phyloP scores from a whole-genome alignment of 1,139 yeast genomes.

The Diutina siamensis region DNA sequence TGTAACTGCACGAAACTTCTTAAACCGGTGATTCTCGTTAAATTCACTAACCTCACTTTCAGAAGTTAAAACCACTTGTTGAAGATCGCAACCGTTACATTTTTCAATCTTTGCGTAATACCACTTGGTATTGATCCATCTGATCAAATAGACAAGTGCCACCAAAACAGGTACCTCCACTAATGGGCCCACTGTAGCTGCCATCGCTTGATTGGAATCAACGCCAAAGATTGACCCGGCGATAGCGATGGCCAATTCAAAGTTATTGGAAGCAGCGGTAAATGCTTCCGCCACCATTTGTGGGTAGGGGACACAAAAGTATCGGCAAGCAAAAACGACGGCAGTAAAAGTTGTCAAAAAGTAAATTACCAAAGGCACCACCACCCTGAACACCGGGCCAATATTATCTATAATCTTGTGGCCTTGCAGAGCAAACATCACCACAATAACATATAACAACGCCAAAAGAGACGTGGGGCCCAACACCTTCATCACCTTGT shows the following conservation, averaged over 20 bases:
- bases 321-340: constrained; percentile 18
- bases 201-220: constrained; percentile 3
- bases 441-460: constrained; percentile 39
- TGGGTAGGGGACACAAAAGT: constrained; percentile 30
- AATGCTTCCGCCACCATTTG: constrained; percentile 40
- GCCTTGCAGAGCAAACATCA: constrained; percentile 46
- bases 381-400: constrained; percentile 39
- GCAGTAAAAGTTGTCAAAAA: constrained; percentile 31
- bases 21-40: background rate
- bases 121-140: background rate
- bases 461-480: constrained; percentile 44
- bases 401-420: constrained; percentile 36
- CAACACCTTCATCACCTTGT: constrained; percentile 26
- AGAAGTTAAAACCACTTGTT: background rate
- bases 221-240: background rate
- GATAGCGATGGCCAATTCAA: constrained; percentile 10
- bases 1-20: background rate
- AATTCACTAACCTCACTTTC: background rate
- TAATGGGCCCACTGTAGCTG: background rate
- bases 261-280: constrained; percentile 48
- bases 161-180: constrained; percentile 3
- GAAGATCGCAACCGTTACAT: constrained; percentile 1
- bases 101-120: background rate
- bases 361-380: constrained; percentile 38
- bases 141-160: background rate